Conservation (phyloP, 163 green algal genomes). For the Chlamydomonas reinhardtii region DNA sequence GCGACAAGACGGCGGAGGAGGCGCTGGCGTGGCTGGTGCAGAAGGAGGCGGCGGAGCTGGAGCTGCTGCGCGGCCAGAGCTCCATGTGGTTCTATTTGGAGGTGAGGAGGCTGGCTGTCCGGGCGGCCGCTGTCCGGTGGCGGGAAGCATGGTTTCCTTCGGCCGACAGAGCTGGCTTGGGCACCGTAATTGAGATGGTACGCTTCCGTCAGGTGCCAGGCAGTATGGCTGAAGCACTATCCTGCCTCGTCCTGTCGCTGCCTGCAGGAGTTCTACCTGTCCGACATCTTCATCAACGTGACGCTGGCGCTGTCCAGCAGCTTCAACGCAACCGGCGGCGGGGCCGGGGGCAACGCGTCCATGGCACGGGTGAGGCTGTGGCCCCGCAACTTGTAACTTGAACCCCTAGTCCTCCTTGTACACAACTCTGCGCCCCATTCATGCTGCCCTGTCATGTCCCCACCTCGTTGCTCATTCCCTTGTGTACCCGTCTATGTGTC, state of each 20-base stretch:
- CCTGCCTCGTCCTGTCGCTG: too few relatives aligned
- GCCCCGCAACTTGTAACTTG: neutral
- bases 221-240: too few relatives aligned
- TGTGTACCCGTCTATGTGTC: too few relatives aligned
- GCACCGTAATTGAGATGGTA: too few relatives aligned
- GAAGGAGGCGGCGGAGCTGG: conserved; percentile 67
- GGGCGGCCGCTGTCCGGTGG: too few relatives aligned
- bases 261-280: conserved; percentile 46
- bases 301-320: conserved; percentile 85
- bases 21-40: conserved; percentile 59
- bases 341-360: neutral
- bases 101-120: conserved; percentile 6
- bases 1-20: neutral
- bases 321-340: conserved; percentile 63
- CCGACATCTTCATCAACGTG: conserved; percentile 82
- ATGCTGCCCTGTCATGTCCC: neutral
- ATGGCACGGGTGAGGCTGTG: neutral
- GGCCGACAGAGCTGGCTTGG: neutral
- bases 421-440: neutral
- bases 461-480: neutral
- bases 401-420: neutral
- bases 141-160: too few relatives aligned
- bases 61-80: conserved; percentile 80
- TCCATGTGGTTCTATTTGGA: conserved; percentile 90
- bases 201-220: too few relatives aligned